These are phyloP conservation scores for Phanerochaete sordida DNA, from an alignment of 768 basidiomycete species.

Conservation along the genomic window DNA sequence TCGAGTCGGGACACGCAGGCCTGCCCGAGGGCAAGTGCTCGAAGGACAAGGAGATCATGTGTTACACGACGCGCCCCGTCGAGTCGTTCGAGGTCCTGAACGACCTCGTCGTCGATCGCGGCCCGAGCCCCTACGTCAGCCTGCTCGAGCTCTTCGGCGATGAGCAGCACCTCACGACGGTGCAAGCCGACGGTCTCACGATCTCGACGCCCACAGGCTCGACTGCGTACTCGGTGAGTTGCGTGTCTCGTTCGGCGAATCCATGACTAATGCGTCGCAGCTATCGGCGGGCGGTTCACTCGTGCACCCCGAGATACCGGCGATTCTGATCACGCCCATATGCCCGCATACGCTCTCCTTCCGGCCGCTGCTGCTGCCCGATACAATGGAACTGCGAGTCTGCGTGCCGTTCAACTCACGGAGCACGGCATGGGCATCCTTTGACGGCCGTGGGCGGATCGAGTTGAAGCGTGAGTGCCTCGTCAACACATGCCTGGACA, in stretches of 20 bases:
- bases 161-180: constrained; percentile 98
- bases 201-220: constrained; percentile 97
- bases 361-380: constrained; percentile 96
- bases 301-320: constrained; percentile 96
- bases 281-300: constrained; percentile 97
- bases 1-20: constrained; percentile 71
- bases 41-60: constrained; percentile 98
- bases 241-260: constrained; percentile 3
- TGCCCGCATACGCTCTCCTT: constrained; percentile 99
- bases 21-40: constrained; percentile 33
- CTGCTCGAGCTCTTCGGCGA: constrained; percentile 96
- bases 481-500: neutral
- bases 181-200: constrained; percentile 95
- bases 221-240: constrained; percentile 90
- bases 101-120: constrained; percentile 96
- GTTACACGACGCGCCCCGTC: constrained; percentile 90
- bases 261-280: constrained; percentile 30
- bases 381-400: constrained; percentile 96
- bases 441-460: constrained; percentile 94
- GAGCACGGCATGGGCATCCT: constrained; percentile 98
- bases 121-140: constrained; percentile 97
- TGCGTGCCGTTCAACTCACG: constrained; percentile 99
- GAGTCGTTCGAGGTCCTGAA: constrained; percentile 97
- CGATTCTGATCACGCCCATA: constrained; percentile 93
- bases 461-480: constrained; percentile 83